A percentile compares a stretch with the other conserved stretches of the same genome.
These are phyloP conservation scores for Alternaria viburni DNA, from an alignment of 2,329 filamentous ascomycete genomes.

Conservation along the genomic window DNA sequence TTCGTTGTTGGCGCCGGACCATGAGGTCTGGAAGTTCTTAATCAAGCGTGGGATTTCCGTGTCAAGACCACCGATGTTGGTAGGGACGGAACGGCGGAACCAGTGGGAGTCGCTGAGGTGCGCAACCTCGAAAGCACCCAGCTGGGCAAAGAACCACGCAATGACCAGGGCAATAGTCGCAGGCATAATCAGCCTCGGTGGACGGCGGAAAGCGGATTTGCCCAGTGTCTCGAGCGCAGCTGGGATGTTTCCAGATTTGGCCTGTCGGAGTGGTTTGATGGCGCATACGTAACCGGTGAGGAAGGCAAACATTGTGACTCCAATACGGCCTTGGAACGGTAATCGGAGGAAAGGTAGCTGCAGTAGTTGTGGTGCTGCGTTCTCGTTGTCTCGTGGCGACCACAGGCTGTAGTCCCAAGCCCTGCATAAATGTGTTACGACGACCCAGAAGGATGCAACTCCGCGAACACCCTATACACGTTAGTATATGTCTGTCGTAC, in stretches of 20 bases:
- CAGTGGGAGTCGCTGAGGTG: slow-evolving; percentile 58
- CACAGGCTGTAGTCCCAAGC: slow-evolving; percentile 61
- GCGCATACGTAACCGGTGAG: slow-evolving; percentile 64
- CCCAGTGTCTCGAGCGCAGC: slow-evolving; percentile 57
- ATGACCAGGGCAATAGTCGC: slow-evolving; percentile 59
- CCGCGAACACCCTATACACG: slow-evolving; percentile 56
- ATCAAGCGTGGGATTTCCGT: slow-evolving; percentile 55
- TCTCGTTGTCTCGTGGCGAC: slow-evolving; percentile 53
- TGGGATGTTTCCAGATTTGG: slow-evolving; percentile 53
- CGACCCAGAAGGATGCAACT: slow-evolving; percentile 60
- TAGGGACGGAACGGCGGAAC: slow-evolving; percentile 58
- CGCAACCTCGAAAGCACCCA: slow-evolving; percentile 57
- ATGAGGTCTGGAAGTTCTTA: slow-evolving; percentile 55
- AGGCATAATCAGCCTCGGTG: slow-evolving; percentile 59
- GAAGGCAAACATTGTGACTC: slow-evolving; percentile 63
- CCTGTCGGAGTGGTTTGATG: slow-evolving; percentile 60
- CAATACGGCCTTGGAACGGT: slow-evolving; percentile 61
- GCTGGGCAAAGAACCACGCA: slow-evolving; percentile 57
- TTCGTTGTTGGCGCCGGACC: slow-evolving; percentile 59
- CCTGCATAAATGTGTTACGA: slow-evolving; percentile 60
- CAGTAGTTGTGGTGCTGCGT: slow-evolving; percentile 53
- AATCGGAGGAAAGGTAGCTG: slow-evolving; percentile 62
- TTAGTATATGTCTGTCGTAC: slow-evolving; percentile 7
- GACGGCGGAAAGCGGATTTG: slow-evolving; percentile 61
- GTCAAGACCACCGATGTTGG: slow-evolving; percentile 52